phyloP scores from a whole-genome alignment of 2,329 filamentous ascomycete species.

The Scedosporium boydii region DNA sequence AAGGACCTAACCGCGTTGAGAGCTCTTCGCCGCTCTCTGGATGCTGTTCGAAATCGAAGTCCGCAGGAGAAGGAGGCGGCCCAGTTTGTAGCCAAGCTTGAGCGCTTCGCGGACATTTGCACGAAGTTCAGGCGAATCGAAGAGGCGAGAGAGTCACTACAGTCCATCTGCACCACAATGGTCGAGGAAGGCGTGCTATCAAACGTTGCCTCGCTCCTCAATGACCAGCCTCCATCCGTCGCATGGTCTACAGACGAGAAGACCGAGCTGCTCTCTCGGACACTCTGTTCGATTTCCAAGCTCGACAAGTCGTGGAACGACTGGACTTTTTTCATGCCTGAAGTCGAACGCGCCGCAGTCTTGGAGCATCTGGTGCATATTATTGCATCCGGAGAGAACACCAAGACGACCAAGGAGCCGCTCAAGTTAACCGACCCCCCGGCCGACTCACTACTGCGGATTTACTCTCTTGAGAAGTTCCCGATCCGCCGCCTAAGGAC shows the following conservation, averaged over 20 bases:
- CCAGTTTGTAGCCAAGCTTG: conserved; percentile 53
- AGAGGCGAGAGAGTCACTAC: conserved; percentile 49
- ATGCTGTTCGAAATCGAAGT: conserved; percentile 46
- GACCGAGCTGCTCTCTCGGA: conserved; percentile 44
- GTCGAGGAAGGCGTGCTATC: conserved; percentile 48
- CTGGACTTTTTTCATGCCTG: conserved; percentile 43
- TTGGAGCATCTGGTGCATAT: conserved; percentile 52
- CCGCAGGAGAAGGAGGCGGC: conserved; percentile 48
- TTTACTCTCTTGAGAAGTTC: conserved; percentile 39
- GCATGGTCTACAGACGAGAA: conserved; percentile 46
- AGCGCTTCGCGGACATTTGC: conserved; percentile 54
- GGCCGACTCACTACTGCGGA: conserved; percentile 36
- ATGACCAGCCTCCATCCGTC: conserved; percentile 36
- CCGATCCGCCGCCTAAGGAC: conserved; percentile 44
- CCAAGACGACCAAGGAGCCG: conserved; percentile 20
- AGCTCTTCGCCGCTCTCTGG: conserved; percentile 54
- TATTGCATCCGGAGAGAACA: conserved; percentile 25
- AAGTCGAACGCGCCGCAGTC: conserved; percentile 43
- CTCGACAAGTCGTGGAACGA: conserved; percentile 47
- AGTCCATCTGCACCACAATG: conserved; percentile 51
- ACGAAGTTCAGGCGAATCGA: conserved; percentile 41
- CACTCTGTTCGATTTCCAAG: conserved; percentile 50
- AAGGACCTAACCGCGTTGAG: conserved; percentile 38
- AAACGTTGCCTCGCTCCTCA: conserved; percentile 40
- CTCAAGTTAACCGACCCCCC: conserved; percentile 34